Evolutionary conservation across 2,329 filamentous ascomycete genomes (phyloP), one percentile per base, ranked within the genome.

Genomic region (Stachybotrys elegans): DNA sequence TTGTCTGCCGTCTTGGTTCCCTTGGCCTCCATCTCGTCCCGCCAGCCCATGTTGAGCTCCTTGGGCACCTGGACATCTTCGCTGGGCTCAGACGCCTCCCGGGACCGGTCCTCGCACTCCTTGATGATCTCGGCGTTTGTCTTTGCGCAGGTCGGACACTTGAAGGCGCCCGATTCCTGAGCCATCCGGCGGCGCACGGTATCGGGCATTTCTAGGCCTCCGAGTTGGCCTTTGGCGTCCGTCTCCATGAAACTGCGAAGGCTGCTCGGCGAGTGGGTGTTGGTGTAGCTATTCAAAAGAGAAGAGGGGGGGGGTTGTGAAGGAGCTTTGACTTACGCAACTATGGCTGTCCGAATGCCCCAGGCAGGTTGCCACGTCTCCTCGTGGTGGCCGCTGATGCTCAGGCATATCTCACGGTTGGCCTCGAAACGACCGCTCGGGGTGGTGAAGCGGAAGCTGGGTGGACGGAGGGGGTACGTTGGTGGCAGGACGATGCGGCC

Each of bases 281-380:
- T 39, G 17, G 5, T 22, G 31, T 9, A 32, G 29, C 36, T n/a
- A 31, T 8, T 16, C 13, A 25, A 32, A 22, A 35, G 11, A 14
- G 42, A 21, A 14, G 20, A 19, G 19, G 23, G 22, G n/a, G 20
- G 16, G 20, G 21, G 6, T n/a, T 19, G 3, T 7, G 9, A 27
- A 4, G 9, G 19, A n/a, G 12, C n/a, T n/a, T n/a, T n/a, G n/a
- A 55, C 63, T 31, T 60, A 70, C 68, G 81, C 81, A 34, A 83
- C 78, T 6, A 98, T 70, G 14, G 93, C 92, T 4, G 93, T 97
- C 47, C 93, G 78, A 9, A 98, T 85, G 0, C 93, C 93, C 93
- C 93, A 98, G 1, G 93, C 93, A 0, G 93, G 93, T 75, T 96
- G 92, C 93, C 93, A 98, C 14, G 88, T 95, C 71, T 97, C 93